Evolutionary conservation across 768 basidiomycete species (phyloP), one percentile per base, ranked within the genome.

Genomic region (Mycena chlorophos): DNA sequence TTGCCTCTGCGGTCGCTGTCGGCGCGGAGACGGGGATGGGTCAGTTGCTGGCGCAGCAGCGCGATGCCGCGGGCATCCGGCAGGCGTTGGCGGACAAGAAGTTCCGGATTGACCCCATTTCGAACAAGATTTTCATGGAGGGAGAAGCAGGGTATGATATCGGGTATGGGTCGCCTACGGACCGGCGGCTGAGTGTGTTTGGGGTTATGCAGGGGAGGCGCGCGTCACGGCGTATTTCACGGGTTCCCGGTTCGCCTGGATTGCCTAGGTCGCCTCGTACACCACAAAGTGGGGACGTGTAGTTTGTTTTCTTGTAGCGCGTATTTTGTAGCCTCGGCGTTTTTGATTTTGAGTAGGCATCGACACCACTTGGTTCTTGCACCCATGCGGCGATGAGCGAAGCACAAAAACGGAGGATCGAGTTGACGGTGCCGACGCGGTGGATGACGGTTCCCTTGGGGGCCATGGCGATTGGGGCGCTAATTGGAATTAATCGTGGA

Each of bases 401-500:
- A 23, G 45, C 13, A 25, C 23, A 23, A 20, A 23, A 25, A 12
- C 13, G 27, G 27, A 43, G 40, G 16, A 12, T 43, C 40, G 20
- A 29, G 12, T 20, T 85, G 52, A 75, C 67, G 23, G 73, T 87
- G 39, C 80, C 85, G 14, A 71, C 80, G 31, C 85, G 87, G 49
- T 76, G 84, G 66, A 81, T 85, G 65, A 65, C 82, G 50, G 77
- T 91, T 22, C 85, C 88, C 0, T 78, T 76, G 19, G 78, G 81
- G 4, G 87, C 84, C 42, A 69, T 86, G 56, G 57, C 83, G 22
- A 68, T 85, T 20, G 90, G 91, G 19, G 74, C 79, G n/a, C 74
- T 79, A 30, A 82, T 91, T 52, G 90, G 90, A n/a, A 73, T 84
- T 22, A 78, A 88, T 63, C 85, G 90, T 19, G 88, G 87, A 19